Evolutionary conservation across 345 rosid genomes (phyloP), one percentile per base, ranked within the genome.

Genomic region (Lepidium didymum): DNA sequence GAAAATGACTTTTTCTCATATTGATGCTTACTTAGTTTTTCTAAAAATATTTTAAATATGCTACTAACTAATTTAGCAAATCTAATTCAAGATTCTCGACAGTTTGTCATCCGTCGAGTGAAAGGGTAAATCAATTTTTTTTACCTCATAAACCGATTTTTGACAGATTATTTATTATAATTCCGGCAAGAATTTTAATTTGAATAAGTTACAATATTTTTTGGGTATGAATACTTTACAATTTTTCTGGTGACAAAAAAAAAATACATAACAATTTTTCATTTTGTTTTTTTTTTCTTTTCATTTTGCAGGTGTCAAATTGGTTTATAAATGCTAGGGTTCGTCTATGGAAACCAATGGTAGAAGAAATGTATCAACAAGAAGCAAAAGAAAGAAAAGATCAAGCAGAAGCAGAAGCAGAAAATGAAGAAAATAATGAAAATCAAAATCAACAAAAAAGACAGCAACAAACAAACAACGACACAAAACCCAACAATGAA

Each of bases 301-400:
- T 42, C 7, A 8, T 47, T 52, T 16, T 65, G 31, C 80, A 94
- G 99, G 99, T 94, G 6, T 91, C 99, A 16, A 94, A 91, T 74
- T 91, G 98, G 98, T 93, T 93, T 83, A 93, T 93, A 29, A 93
- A 93, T 76, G 98, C 98, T 27, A 90, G 99, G 87, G 97, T 94
- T 43, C 83, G 99, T 66, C 71, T 94, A 79, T 94, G 99, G 99
- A 94, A 94, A 72, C 99, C 99, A 53, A 91, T 94, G 99, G 97
- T 94, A 14, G 99, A 94, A 75, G 99, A 91, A 40, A 94, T 94
- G 97, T 94, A 94, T 79, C 96, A 91, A 68, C 95, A 88, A 78
- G 97, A 94, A 59, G 16, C 81, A 40, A 94, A 86, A 75, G 92
- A 85, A 14, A 87, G 71, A 43, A 95, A 80, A 67, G 67, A 59